Base-by-base conservation (phyloP, 2,329 filamentous ascomycete genomes). In the Hypocrella siamensis region DNA sequence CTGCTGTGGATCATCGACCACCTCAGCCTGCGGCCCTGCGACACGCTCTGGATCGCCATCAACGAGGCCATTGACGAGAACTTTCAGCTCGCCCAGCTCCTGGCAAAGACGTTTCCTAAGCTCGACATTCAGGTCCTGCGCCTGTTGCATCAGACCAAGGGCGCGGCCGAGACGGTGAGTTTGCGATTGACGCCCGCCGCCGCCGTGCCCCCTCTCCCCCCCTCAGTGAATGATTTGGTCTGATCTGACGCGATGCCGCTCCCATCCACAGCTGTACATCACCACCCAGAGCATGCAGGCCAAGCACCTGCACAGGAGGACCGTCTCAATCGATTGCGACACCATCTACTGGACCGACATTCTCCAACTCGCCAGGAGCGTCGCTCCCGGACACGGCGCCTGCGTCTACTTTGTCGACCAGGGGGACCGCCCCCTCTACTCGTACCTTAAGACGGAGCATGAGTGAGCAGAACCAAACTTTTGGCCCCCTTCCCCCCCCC, bases 261-360 rank as follows among this genome's bases (percentile, higher is more conserved):
- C n/a, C n/a, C 15, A 14, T 16, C 15, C n/a, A 15, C 28, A 47
- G 45, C 43, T 49, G 10, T 48, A 45, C 37, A 41, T 48, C 26
- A 49, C 49, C 45, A 40, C 39, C n/a, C 25, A 26, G 25, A 26
- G 25, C 25, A 26, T 26, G 25, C 25, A 40, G 38, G 30, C 9
- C 28, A 39, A 46, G 30, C 38, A 49, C 26, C 42, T 50, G 29
- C 31, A 36, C 18, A 39, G 46, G 29, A 41, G 39, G 33, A 49
- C 46, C 4, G 42, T 50, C 14, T 49, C 46, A 8, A 44, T 50
- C 26, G 47, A 50, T 35, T 50, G 47, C 38, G 47, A 51, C n/a
- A 51, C 46, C 25, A 48, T 51, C 35, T 49, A 49, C 40, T 51
- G 46, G 47, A 43, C 40, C 25, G 46, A 51, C 24, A 39, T 51